phyloP scores from a whole-genome alignment of 441 rosid species.

The Brassica balearica region DNA sequence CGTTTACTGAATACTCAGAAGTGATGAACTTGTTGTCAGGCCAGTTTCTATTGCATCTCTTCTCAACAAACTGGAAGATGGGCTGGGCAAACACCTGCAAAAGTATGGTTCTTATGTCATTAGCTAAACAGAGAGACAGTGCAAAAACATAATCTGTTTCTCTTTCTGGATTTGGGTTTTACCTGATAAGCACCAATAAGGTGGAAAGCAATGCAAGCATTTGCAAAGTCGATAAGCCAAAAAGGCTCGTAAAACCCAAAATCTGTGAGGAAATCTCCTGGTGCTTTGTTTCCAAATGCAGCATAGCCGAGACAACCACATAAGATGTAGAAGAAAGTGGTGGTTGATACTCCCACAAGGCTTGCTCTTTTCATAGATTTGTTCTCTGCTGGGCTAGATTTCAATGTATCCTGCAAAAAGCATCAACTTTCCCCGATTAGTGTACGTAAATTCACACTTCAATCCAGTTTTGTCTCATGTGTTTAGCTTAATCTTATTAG shows the following conservation, averaged over 20 bases:
- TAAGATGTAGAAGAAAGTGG: constrained; percentile 62
- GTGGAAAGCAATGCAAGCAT: constrained; percentile 61
- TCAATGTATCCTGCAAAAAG: constrained; percentile 58
- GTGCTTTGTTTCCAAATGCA: constrained; percentile 63
- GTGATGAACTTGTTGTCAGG: constrained; percentile 13
- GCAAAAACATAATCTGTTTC: neutral
- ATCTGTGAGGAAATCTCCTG: constrained; percentile 67
- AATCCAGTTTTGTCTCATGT: neutral
- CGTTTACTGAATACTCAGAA: constrained; percentile 9
- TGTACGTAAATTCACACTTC: neutral
- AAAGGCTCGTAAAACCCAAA: constrained; percentile 69
- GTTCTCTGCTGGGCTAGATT: constrained; percentile 64
- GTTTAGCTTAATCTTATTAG: neutral
- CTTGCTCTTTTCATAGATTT: constrained; percentile 66
- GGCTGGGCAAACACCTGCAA: constrained; percentile 9
- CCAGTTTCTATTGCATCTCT: constrained; percentile 12
- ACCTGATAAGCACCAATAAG: constrained; percentile 73
- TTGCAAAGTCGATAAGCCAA: constrained; percentile 72
- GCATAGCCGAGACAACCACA: constrained; percentile 70
- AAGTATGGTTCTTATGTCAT: neutral
- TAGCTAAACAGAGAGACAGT: neutral
- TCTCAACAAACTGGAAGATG: constrained; percentile 16
- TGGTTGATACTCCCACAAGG: constrained; percentile 48
- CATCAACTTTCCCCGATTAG: neutral
- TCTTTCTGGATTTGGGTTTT: neutral